These are phyloP conservation scores for Fusarium dimerum DNA, from an alignment of 2,329 filamentous ascomycete species.

Conservation along the genomic window DNA sequence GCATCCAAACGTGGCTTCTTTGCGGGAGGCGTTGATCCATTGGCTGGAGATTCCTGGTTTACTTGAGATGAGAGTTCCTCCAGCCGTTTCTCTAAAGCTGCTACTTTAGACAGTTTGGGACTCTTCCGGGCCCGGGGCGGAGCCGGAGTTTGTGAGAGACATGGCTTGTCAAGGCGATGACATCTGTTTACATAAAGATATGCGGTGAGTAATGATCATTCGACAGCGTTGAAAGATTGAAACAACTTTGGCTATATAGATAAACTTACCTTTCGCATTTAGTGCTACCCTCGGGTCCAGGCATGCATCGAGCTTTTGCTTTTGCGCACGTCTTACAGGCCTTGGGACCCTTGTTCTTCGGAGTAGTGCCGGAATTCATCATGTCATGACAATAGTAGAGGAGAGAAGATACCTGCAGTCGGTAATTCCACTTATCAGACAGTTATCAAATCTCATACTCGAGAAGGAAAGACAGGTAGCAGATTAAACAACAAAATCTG, in stretches of 20 bases:
- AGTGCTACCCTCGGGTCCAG: slow-evolving; percentile 39
- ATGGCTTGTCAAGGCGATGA: slow-evolving; percentile 48
- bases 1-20: slow-evolving; percentile 6
- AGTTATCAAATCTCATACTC: too few relatives aligned
- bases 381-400: slow-evolving; percentile 14
- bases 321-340: slow-evolving; percentile 53
- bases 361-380: slow-evolving; percentile 19
- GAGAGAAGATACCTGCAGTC: neutral
- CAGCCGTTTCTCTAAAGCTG: slow-evolving; percentile 52
- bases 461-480: too few relatives aligned
- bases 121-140: slow-evolving; percentile 49
- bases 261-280: slow-evolving; percentile 50
- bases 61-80: slow-evolving; percentile 51
- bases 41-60: slow-evolving; percentile 27
- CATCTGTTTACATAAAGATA: slow-evolving; percentile 38
- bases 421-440: too few relatives aligned
- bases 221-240: too few relatives aligned
- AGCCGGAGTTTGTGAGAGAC: slow-evolving; percentile 48
- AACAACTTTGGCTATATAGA: neutral
- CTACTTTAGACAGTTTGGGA: slow-evolving; percentile 49
- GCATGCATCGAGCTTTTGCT: slow-evolving; percentile 53
- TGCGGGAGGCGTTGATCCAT: slow-evolving; percentile 7
- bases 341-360: slow-evolving; percentile 45
- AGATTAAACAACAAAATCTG: too few relatives aligned
- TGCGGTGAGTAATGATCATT: slow-evolving; percentile 7